Base-by-base conservation (phyloP, 768 basidiomycete genomes). In the Galerina marginata region DNA sequence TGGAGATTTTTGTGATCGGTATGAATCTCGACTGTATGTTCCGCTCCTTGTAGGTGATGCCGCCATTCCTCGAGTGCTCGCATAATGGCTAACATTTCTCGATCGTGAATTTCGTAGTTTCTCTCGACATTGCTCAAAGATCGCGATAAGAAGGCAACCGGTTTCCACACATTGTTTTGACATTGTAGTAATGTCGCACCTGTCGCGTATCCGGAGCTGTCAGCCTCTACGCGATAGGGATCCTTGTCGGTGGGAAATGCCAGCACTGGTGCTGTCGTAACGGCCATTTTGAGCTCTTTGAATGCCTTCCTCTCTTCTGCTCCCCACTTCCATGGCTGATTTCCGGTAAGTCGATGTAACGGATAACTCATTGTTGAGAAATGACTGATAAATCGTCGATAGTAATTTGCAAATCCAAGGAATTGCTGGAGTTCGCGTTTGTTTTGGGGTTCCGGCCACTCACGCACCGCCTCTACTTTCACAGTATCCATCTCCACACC, bases 71-170 rank as follows among this genome's bases (percentile, higher is more conserved):
- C 55, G 1, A 78, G 58, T 4, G 74, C 72, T 15, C 67, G n/a
- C 16, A 83, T 72, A 11, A 83, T 80, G 0, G 78, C 76, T 7
- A 82, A 69, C 4, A 83, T 52, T 66, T 84, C 81, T 55, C 74
- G 72, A 67, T 84, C 77, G 52, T 79, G 72, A 52, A 76, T 72
- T 12, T 75, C 67, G 58, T 75, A 75, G 61, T 76, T 75, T 7
- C 60, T 44, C 60, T 83, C 74, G 0, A 72, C 70, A 0, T 56
- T 46, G 39, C 47, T 56, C 36, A 72, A 56, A 1, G 66, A 48
- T 23, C 61, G 68, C 57, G 74, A 80, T 0, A 69, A 59, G 53
- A 74, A 84, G 0, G 72, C 76, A 6, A 82, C 64, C 0, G 80
- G 78, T 0, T 70, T 67, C 69, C 72, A 77, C 4, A 45, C 43